phyloP scores from a whole-genome alignment of 2,329 filamentous ascomycete genomes.

The Capronia epimyces region DNA sequence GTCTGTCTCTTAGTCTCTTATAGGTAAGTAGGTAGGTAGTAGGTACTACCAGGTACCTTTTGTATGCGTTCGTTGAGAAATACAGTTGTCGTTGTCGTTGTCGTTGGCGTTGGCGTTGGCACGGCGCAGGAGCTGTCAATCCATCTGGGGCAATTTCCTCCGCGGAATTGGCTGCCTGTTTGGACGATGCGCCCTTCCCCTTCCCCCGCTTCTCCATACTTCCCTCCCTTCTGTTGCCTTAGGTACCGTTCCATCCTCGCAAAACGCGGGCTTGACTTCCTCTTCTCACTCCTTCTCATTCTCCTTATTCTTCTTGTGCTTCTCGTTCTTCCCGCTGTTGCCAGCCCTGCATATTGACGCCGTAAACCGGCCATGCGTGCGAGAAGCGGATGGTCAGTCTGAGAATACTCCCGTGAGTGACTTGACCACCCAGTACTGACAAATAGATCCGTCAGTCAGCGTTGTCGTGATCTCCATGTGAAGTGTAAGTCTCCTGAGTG shows the following conservation, averaged over 20 bases:
- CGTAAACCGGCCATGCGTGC: conserved; percentile 5
- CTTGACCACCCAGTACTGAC: background rate
- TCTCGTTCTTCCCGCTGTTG: background rate
- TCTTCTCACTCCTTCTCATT: conserved; percentile 1
- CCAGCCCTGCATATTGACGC: background rate
- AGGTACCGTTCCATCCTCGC: background rate
- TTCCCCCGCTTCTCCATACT: too few relatives aligned
- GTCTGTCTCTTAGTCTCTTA: too few relatives aligned
- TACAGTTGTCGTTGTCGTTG: too few relatives aligned
- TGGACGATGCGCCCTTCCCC: background rate
- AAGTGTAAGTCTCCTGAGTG: conserved; percentile 5
- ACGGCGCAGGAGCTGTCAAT: too few relatives aligned
- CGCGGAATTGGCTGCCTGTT: background rate
- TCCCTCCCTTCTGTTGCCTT: too few relatives aligned
- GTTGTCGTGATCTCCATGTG: conserved; percentile 13
- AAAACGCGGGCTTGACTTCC: conserved; percentile 11
- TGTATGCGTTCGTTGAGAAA: too few relatives aligned
- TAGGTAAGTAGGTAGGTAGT: too few relatives aligned
- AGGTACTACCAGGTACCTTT: too few relatives aligned
- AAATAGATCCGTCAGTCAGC: conserved; percentile 1
- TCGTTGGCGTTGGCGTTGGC: too few relatives aligned
- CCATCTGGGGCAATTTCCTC: too few relatives aligned
- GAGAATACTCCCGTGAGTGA: background rate
- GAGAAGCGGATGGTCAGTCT: conserved; percentile 13
- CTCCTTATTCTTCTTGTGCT: background rate